Conservation (phyloP, 306 rosid species). For the Glycyrrhiza uralensis region DNA sequence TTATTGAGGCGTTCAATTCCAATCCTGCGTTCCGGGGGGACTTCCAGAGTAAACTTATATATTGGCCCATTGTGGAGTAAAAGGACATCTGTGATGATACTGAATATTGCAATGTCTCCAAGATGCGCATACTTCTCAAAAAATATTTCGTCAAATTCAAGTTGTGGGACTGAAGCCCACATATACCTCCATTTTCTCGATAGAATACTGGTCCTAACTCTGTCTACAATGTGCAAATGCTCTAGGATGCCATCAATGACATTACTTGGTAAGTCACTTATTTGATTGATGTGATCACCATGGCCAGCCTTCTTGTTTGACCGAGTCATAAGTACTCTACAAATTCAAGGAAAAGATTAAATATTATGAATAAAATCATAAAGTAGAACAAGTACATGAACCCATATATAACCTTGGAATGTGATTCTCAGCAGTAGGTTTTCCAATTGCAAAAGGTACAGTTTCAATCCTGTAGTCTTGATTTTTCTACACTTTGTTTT, state of each 20-base stretch:
- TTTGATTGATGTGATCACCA: neutral
- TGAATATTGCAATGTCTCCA: neutral
- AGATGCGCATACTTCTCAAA: neutral
- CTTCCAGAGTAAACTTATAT: neutral
- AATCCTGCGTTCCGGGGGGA: neutral
- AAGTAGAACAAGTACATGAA: neutral
- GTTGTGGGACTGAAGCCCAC: neutral
- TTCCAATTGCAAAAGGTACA: neutral
- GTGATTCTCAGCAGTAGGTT: neutral
- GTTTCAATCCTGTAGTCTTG: neutral
- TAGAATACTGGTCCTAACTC: neutral
- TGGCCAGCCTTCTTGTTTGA: neutral
- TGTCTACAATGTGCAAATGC: neutral
- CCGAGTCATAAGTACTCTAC: neutral
- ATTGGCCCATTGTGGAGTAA: neutral
- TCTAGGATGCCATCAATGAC: slow-evolving; percentile 1
- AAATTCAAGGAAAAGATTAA: neutral
- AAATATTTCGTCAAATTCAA: neutral
- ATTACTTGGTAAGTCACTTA: slow-evolving; percentile 17
- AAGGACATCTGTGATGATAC: neutral
- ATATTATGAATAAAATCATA: neutral
- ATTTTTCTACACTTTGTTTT: neutral
- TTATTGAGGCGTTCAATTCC: neutral
- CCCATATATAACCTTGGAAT: neutral
- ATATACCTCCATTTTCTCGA: slow-evolving; percentile 20